Evolutionary conservation across 2,329 filamentous ascomycete genomes (phyloP), one percentile per base, ranked within the genome.

Genomic region (Rachicladosporium sp.): DNA sequence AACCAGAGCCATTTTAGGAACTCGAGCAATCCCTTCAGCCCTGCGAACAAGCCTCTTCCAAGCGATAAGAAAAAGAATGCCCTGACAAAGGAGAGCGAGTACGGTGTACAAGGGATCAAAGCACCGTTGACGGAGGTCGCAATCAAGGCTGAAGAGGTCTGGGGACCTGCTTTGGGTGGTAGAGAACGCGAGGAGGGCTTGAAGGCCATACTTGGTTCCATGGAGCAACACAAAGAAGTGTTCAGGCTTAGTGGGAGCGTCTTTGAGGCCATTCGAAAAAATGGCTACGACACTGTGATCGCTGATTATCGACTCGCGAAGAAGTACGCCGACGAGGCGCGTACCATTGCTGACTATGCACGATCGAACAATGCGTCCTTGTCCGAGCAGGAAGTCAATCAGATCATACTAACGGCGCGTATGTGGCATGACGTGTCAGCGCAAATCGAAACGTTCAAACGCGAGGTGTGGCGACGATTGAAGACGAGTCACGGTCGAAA

Each of bases 361-460:
- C 63, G 63, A 33, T 65, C 66, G 43, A 62, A 62, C 12, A 58
- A 62, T 15, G 65, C 68, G 33, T 67, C 74, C 7, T 73, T 89
- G 7, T 78, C 75, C 10, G 88, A 96, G 52, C 68, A 76, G 12
- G 80, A 96, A 54, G 74, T 91, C 9, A 85, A 94, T 57, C 81
- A 87, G 45, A 80, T 98, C 44, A 68, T 98, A 34, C 73, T 94
- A 35, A 88, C 88, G 6, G 88, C 82, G 6, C 78, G 88, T 37
- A 93, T 98, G 81, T 98, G 91, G 91, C 74, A 83, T 46, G 88
- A 95, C 58, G 84, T 95, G 7, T 82, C 93, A 45, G 76, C 84
- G 35, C 89, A 95, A 52, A 78, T 95, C 12, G 78, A 88, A 46
- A 62, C 68, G 2, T 93, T 96, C 65, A 96, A 95, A 64, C 74